Percentiles rank a stretch among this genome's conserved stretches.
Conservation (phyloP, 2,329 filamentous ascomycete genomes). For the Gaeumannomyces sp. region DNA sequence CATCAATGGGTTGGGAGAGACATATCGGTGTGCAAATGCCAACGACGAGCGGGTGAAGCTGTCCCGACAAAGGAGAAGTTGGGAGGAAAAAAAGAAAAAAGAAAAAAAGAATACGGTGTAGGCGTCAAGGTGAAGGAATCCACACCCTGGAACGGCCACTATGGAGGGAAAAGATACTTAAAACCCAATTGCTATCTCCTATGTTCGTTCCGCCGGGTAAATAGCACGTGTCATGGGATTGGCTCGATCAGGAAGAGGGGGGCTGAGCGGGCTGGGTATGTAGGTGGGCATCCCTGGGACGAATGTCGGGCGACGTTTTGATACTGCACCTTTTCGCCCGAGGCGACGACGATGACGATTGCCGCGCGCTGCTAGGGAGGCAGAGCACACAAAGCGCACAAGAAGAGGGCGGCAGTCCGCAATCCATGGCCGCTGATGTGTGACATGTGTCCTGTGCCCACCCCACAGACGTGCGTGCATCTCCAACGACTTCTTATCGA, state of each 20-base stretch:
- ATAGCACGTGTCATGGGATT: slow-evolving; percentile 1
- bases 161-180: not conserved
- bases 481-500: not conserved
- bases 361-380: too few species aligned
- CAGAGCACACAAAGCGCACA: too few species aligned
- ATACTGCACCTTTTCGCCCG: too few species aligned
- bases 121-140: not conserved
- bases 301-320: not conserved
- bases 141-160: not conserved
- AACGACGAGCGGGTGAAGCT: not conserved
- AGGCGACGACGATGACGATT: too few species aligned
- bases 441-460: not conserved
- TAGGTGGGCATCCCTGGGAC: too few species aligned
- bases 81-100: not conserved
- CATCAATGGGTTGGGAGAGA: too few species aligned
- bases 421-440: too few species aligned
- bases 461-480: not conserved
- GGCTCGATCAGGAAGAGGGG: not conserved
- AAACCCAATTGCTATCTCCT: not conserved
- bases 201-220: not conserved
- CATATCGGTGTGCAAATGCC: not conserved
- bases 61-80: not conserved
- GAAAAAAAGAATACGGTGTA: not conserved
- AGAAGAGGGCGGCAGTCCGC: too few species aligned
- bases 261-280: too few species aligned